Base-by-base conservation (phyloP, 257 asterid genomes). In the Verbascum thapsus region DNA sequence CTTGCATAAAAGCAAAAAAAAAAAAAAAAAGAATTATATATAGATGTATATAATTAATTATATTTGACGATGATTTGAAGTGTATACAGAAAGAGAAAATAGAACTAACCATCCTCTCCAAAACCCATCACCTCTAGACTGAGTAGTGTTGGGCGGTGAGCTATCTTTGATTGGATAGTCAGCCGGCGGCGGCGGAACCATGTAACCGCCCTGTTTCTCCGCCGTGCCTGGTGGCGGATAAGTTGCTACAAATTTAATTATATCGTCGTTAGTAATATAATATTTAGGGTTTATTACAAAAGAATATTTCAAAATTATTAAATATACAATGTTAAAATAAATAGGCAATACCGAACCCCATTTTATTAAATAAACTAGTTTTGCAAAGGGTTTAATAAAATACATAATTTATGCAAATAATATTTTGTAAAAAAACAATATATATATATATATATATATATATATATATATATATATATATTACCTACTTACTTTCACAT, bases 31-130 rank as follows among this genome's bases (percentile, higher is more conserved):
- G 6, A 50, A 3, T 1, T 17, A 2, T 18, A 7, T 10, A 8
- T 50, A 1, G 7, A 1, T 3, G 26, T 8, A 10, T 22, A 0
- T 3, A 12, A 11, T 10, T 52, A 1, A 10, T 3, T 11, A 11
- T 39, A 39, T 39, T 0, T 39, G n/a, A 12, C 9, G n/a, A 39
- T 6, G n/a, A n/a, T n/a, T n/a, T n/a, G n/a, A n/a, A n/a, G n/a
- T n/a, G n/a, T n/a, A n/a, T n/a, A n/a, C n/a, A n/a, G n/a, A n/a
- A 8, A 23, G 30, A 64, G 11, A 43, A 45, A 56, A 26, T 13
- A 34, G 15, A 10, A 59, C 71, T 72, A 0, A 77, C 83, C 83
- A 78, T 62, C 83, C 83, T 44, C 18, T 74, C 83, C 13, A 68
- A 44, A 68, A 68, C 3, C 73, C 73, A 16, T 68, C 73, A 19